Evolutionary conservation across 1,284 basidiomycete genomes (phyloP).

Genomic region (Porodaedalea pini): DNA sequence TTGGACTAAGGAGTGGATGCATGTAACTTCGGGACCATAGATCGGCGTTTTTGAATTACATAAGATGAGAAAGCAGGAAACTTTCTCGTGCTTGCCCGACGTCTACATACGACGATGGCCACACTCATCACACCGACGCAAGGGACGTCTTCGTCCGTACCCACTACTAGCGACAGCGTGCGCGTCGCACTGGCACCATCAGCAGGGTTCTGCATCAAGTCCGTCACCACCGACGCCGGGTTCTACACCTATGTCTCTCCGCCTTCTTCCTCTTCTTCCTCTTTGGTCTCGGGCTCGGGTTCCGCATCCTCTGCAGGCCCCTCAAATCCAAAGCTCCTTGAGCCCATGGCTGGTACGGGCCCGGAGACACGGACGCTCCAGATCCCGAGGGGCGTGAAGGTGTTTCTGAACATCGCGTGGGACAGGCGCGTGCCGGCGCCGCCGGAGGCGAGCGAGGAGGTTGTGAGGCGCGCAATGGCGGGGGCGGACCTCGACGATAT

Average conservation of each 20-base stretch:
- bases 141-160: not conserved
- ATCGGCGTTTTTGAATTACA: too few species aligned
- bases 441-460: constrained; percentile 51
- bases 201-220: constrained; percentile 61
- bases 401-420: constrained; percentile 73
- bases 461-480: constrained; percentile 52
- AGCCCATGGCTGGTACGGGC: constrained; percentile 21
- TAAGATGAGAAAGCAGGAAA: not conserved
- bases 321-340: constrained; percentile 25
- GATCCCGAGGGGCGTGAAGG: constrained; percentile 50
- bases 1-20: too few species aligned
- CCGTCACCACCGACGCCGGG: constrained; percentile 39
- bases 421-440: constrained; percentile 63
- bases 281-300: too few species aligned
- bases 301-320: not conserved
- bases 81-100: not conserved
- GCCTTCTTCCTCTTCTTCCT: constrained; percentile 13
- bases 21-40: too few species aligned
- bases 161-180: constrained; percentile 25
- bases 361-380: constrained; percentile 26
- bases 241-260: constrained; percentile 27
- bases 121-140: not conserved
- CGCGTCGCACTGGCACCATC: constrained; percentile 47
- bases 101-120: not conserved
- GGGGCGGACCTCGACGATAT: constrained; percentile 41